These are phyloP conservation scores for Lipomyces yamadae DNA, from an alignment of 805 yeast species.

Conservation along the genomic window DNA sequence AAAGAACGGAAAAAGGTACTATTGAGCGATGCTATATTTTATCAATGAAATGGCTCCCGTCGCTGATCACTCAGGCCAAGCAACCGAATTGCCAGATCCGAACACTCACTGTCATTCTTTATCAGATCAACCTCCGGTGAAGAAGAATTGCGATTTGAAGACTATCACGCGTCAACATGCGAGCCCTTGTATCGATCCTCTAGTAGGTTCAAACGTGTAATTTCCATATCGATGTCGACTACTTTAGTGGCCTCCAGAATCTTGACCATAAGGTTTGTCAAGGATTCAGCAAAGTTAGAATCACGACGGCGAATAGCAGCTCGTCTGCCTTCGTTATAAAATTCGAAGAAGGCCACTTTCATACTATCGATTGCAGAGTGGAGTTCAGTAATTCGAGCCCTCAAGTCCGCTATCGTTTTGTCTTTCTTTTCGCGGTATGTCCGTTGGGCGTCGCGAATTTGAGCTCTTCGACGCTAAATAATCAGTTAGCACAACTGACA, in stretches of 20 bases:
- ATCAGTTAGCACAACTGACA: not conserved
- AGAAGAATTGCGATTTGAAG: not conserved
- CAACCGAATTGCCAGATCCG: not conserved
- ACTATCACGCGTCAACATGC: not conserved
- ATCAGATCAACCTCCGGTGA: not conserved
- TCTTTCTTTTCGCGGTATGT: constrained; percentile 28
- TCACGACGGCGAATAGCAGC: constrained; percentile 7
- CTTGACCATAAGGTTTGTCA: constrained; percentile 12
- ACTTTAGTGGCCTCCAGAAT: not conserved
- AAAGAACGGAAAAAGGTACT: not conserved
- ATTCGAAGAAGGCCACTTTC: constrained; percentile 18
- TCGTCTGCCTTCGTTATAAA: constrained; percentile 18
- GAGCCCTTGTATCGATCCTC: not conserved
- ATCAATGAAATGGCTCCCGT: not conserved
- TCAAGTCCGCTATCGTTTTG: constrained; percentile 16
- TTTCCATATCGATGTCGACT: not conserved
- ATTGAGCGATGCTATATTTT: not conserved
- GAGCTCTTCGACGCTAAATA: constrained; percentile 20
- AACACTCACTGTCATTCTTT: not conserved
- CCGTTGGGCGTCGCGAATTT: constrained; percentile 28
- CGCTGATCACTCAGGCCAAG: not conserved
- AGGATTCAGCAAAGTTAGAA: not conserved
- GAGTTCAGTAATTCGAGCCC: constrained; percentile 13
- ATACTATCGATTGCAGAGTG: constrained; percentile 17
- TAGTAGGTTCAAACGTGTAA: not conserved